Conservation (phyloP, 176 grass and related monocot species). For the Rhipidocladum racemiflorum region DNA sequence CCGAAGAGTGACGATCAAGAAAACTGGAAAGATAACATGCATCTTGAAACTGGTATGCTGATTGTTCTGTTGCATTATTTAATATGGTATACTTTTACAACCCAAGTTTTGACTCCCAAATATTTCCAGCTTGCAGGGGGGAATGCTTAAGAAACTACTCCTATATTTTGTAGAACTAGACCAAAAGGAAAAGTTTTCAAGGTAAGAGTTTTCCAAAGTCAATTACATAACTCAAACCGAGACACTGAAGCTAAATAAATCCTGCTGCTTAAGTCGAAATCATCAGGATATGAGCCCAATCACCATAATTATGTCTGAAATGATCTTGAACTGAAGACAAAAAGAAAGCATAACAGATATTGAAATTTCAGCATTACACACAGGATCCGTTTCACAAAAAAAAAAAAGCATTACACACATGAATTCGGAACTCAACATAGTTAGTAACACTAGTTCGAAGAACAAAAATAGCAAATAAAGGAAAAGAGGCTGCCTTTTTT, state of each 20-base stretch:
- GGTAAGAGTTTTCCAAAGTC: background rate
- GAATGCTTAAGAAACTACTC: constrained; percentile 14
- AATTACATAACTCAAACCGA: background rate
- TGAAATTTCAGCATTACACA: constrained; percentile 5
- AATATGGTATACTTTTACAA: constrained; percentile 13
- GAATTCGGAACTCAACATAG: background rate
- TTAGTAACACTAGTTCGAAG: background rate
- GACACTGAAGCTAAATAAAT: background rate
- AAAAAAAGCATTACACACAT: background rate
- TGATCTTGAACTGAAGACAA: background rate
- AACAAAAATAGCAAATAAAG: constrained; percentile 20
- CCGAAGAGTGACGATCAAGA: background rate
- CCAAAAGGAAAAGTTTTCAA: constrained; percentile 5
- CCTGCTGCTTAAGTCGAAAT: background rate
- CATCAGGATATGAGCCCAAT: background rate
- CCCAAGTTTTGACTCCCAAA: constrained; percentile 18
- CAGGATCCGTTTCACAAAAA: background rate
- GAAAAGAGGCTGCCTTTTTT: constrained; percentile 14
- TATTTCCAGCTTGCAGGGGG: constrained; percentile 12
- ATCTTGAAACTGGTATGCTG: constrained; percentile 21
- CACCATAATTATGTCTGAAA: background rate
- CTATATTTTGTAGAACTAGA: constrained; percentile 1
- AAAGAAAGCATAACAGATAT: background rate
- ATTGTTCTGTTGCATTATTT: constrained; percentile 21
- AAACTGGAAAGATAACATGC: background rate